Evolutionary conservation across 768 basidiomycete species (phyloP).

Genomic region (Russula sp.): DNA sequence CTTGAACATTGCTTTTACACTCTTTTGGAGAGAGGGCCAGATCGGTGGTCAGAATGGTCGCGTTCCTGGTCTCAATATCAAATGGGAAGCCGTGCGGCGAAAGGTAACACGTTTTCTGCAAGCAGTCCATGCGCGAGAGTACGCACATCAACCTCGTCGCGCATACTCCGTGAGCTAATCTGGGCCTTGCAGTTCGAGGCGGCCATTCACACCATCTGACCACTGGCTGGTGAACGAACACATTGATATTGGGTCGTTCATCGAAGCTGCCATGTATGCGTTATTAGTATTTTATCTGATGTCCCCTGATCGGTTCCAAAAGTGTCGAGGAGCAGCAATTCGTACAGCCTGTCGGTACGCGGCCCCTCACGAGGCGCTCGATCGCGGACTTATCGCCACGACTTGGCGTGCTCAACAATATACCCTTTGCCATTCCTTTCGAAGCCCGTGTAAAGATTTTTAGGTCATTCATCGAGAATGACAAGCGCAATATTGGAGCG

Average conservation of each 20-base stretch:
- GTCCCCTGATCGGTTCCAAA: conserved; percentile 2
- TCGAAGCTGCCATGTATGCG: conserved; percentile 77
- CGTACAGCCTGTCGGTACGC: conserved; percentile 25
- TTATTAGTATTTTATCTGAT: background rate
- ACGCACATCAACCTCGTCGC: conserved; percentile 26
- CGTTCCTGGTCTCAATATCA: conserved; percentile 36
- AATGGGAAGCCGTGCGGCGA: conserved; percentile 67
- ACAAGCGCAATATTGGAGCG: conserved; percentile 31
- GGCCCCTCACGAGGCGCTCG: conserved; percentile 54
- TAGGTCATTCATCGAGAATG: conserved; percentile 70
- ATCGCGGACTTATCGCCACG: conserved; percentile 73
- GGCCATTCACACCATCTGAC: conserved; percentile 71
- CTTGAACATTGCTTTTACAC: conserved; percentile 74
- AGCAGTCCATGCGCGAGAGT: conserved; percentile 87
- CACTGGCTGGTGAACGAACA: conserved; percentile 74
- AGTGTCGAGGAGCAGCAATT: conserved; percentile 63
- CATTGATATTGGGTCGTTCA: conserved; percentile 61
- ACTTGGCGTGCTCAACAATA: conserved; percentile 87
- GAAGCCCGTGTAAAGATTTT: conserved; percentile 86
- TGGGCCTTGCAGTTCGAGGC: conserved; percentile 55
- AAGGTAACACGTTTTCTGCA: conserved; percentile 71
- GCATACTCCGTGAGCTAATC: background rate
- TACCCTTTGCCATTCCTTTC: conserved; percentile 94
- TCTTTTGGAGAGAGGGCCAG: conserved; percentile 60
- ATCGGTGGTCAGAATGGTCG: conserved; percentile 34